Conservation (phyloP, 768 basidiomycete species). For the Mycena capillaripes region DNA sequence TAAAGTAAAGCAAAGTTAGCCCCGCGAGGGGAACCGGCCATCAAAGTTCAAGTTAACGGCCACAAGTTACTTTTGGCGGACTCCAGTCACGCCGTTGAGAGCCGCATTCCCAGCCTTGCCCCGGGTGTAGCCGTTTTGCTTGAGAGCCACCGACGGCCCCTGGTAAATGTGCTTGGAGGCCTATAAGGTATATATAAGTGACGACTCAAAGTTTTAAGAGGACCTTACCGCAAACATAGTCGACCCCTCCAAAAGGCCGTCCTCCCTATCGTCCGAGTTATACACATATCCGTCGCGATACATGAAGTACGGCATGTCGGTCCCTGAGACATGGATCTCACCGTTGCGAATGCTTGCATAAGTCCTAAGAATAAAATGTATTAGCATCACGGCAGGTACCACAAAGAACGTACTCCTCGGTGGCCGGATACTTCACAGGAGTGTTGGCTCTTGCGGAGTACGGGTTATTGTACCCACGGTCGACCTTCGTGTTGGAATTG, state of each 20-base stretch:
- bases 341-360: background rate
- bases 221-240: background rate
- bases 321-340: background rate
- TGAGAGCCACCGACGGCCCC: background rate
- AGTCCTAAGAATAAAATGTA: background rate
- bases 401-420: background rate
- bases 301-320: background rate
- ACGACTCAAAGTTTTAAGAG: background rate
- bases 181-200: background rate
- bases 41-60: too few relatives aligned
- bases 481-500: background rate
- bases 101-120: slow-evolving; percentile 2
- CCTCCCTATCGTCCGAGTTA: background rate
- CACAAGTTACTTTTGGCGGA: too few relatives aligned
- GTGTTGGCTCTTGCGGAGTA: background rate
- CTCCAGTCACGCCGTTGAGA: slow-evolving; percentile 1
- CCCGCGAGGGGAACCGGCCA: too few relatives aligned
- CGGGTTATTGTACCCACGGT: background rate
- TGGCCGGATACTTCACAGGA: background rate
- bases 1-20: too few relatives aligned
- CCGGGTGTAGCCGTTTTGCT: background rate
- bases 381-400: background rate
- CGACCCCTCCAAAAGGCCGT: background rate
- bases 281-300: background rate
- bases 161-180: background rate